Percentiles rank a stretch among this genome's conserved stretches.
phyloP scores from a whole-genome alignment of 768 basidiomycete genomes.

The Suillus subaureus region DNA sequence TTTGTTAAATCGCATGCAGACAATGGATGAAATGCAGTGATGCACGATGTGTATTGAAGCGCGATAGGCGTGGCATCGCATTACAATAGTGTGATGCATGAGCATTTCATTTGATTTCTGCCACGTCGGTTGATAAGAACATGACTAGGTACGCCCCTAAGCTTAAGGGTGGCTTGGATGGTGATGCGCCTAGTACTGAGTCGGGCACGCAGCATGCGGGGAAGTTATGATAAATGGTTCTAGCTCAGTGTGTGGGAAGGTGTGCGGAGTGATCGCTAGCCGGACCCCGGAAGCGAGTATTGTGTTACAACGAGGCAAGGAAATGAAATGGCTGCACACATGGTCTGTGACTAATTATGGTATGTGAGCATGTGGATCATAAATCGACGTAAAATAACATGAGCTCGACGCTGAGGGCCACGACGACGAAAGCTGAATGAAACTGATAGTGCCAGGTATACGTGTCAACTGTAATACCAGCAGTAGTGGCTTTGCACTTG shows the following conservation, averaged over 20 bases:
- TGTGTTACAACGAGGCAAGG: no score
- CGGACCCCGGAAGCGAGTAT: background rate
- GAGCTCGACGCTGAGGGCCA: background rate
- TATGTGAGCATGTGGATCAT: background rate
- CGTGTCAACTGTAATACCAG: no score
- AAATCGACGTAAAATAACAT: background rate
- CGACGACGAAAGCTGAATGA: background rate
- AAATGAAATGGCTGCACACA: background rate
- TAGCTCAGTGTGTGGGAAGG: no score
- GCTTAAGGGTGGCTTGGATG: no score
- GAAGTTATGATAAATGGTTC: no score
- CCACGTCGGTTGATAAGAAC: background rate
- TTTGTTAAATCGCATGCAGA: background rate
- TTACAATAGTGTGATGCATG: background rate
- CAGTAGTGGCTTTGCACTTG: no score
- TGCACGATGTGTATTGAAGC: background rate
- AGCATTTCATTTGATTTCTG: background rate
- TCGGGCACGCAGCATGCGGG: background rate
- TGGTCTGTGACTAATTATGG: background rate
- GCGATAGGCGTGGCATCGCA: background rate
- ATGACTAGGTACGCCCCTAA: no score
- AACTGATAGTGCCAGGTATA: no score
- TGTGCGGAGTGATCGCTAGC: no score
- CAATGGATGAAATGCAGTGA: background rate
- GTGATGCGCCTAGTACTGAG: no score